phyloP scores from a whole-genome alignment of 1,284 basidiomycete species.

The Sporisorium sorghi region DNA sequence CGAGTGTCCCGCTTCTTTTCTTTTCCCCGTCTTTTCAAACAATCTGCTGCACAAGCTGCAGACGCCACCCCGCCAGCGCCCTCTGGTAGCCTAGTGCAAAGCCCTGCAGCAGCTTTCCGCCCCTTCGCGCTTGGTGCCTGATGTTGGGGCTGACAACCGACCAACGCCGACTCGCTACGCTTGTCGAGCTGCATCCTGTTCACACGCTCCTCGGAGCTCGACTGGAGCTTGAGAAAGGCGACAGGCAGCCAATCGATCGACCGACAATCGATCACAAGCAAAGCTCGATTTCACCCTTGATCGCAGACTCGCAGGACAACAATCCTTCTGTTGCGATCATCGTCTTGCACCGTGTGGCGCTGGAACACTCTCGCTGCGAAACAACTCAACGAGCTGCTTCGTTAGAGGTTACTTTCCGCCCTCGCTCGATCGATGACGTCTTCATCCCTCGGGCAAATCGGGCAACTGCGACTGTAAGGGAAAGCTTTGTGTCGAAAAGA shows the following conservation, averaged over 20 bases:
- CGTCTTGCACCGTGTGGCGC: too few relatives aligned
- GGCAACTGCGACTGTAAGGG: not conserved
- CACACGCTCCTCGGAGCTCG: not conserved
- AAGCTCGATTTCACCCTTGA: not conserved
- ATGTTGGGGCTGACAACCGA: too few relatives aligned
- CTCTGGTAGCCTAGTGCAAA: not conserved
- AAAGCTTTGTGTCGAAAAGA: not conserved
- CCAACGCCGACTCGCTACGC: too few relatives aligned
- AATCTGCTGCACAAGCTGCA: slow-evolving; percentile 1
- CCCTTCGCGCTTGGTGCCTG: not conserved
- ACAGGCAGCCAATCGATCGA: not conserved
- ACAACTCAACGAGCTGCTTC: too few relatives aligned
- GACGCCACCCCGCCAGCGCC: not conserved
- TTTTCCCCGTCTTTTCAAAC: not conserved
- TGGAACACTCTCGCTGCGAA: too few relatives aligned
- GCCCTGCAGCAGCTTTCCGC: not conserved
- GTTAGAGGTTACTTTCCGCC: not conserved
- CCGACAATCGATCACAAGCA: not conserved
- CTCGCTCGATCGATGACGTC: not conserved
- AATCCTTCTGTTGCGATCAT: too few relatives aligned
- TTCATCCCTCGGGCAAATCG: not conserved
- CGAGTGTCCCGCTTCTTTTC: not conserved
- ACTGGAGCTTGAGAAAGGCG: not conserved
- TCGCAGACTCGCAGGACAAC: not conserved
- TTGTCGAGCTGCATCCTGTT: not conserved